Evolutionary conservation across 2,329 filamentous ascomycete genomes (phyloP).

Genomic region (Aspergillus jensenii): DNA sequence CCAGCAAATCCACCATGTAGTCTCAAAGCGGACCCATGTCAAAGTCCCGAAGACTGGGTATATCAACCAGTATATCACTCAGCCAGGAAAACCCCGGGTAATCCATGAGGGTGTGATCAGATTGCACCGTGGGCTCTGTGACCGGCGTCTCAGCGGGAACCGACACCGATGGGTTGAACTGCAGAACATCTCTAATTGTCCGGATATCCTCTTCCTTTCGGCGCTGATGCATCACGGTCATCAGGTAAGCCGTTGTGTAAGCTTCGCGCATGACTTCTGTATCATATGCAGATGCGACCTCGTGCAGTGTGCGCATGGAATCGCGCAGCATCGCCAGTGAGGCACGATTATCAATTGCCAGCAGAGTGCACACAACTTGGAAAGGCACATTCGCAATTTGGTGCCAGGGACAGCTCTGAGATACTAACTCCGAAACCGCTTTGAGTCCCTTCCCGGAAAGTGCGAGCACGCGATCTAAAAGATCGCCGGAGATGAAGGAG

Average conservation of each 20-base stretch:
- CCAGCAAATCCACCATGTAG: neutral
- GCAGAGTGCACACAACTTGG: conserved; percentile 56
- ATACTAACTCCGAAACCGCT: conserved; percentile 49
- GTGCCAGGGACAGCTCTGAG: conserved; percentile 54
- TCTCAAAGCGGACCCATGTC: conserved; percentile 37
- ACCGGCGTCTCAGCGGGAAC: conserved; percentile 11
- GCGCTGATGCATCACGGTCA: conserved; percentile 54
- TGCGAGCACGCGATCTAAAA: conserved; percentile 50
- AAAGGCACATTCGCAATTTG: conserved; percentile 62
- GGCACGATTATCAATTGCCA: conserved; percentile 55
- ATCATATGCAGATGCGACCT: conserved; percentile 46
- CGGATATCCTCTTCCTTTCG: conserved; percentile 48
- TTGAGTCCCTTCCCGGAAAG: conserved; percentile 47
- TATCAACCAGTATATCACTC: conserved; percentile 45
- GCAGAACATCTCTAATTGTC: conserved; percentile 41
- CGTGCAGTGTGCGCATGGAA: conserved; percentile 51
- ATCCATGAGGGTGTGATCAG: conserved; percentile 24
- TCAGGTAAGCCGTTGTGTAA: conserved; percentile 54
- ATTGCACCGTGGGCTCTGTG: conserved; percentile 10
- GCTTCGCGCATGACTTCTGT: conserved; percentile 54
- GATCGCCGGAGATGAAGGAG: conserved; percentile 42
- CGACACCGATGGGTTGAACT: conserved; percentile 33
- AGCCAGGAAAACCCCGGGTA: conserved; percentile 44
- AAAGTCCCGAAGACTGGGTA: conserved; percentile 45
- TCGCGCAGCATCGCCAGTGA: conserved; percentile 51